phyloP scores from a whole-genome alignment of 2,329 filamentous ascomycete species.

The Daldinia sp. region DNA sequence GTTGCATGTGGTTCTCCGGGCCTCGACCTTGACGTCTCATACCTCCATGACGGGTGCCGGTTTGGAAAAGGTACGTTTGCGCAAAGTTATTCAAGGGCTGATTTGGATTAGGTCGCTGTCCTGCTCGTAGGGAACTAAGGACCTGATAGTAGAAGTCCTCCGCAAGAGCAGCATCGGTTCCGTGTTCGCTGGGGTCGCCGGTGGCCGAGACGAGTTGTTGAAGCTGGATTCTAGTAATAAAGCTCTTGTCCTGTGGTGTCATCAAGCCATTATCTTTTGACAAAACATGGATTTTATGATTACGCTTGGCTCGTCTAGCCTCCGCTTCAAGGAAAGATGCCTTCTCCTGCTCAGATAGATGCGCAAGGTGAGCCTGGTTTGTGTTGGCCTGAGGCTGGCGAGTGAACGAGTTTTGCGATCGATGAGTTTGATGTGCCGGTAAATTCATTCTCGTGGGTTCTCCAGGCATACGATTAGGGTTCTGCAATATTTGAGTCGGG shows the following conservation, averaged over 20 bases:
- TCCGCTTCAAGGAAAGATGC: constrained; percentile 87
- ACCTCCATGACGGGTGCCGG: constrained; percentile 80
- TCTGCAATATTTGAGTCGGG: constrained; percentile 81
- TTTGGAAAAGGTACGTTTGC: constrained; percentile 97
- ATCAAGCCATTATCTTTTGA: constrained; percentile 96
- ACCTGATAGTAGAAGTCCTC: constrained; percentile 99
- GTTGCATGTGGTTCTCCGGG: constrained; percentile 96
- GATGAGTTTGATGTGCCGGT: constrained; percentile 48
- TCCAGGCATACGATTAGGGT: constrained; percentile 71
- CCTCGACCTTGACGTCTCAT: constrained; percentile 79
- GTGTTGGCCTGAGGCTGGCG: constrained; percentile 61
- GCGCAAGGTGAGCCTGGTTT: constrained; percentile 76
- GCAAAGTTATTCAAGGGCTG: constrained; percentile 96
- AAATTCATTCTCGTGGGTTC: constrained; percentile 53
- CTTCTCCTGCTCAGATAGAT: constrained; percentile 85
- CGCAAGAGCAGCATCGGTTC: constrained; percentile 79
- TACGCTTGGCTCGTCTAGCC: constrained; percentile 92
- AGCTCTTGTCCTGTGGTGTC: constrained; percentile 99
- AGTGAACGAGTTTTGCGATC: constrained; percentile 66
- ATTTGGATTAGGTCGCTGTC: constrained; percentile 87
- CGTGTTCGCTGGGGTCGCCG: constrained; percentile 82
- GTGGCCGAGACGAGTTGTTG: constrained; percentile 95
- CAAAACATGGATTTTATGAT: constrained; percentile 95
- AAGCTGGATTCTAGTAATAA: constrained; percentile 96
- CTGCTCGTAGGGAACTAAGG: constrained; percentile 90